A percentile compares a stretch with the other conserved stretches of the same genome.
phyloP scores from a whole-genome alignment of 192 early-diverging fungal genomes.

The Blastocladiella britannica region DNA sequence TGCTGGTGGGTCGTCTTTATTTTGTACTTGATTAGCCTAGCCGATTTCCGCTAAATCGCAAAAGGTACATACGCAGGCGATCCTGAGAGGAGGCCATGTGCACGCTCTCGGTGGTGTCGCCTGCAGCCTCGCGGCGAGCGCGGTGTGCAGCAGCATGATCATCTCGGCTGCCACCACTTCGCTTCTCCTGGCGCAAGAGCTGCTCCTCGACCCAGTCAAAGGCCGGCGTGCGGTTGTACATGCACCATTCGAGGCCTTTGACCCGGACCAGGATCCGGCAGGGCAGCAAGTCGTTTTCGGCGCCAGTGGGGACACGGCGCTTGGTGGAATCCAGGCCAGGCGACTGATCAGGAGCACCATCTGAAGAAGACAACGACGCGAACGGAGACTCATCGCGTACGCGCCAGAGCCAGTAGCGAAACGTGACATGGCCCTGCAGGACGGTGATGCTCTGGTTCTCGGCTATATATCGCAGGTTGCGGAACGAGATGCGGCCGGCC shows the following conservation, averaged over 20 bases:
- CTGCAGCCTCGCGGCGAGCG: not conserved
- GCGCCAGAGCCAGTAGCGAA: constrained; percentile 49
- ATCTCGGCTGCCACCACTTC: not conserved
- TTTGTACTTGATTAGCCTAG: too few species aligned
- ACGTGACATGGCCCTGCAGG: constrained; percentile 48
- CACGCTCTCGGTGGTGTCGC: not conserved
- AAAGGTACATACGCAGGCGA: not conserved
- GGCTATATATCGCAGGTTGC: constrained; percentile 47
- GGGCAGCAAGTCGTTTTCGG: constrained; percentile 7
- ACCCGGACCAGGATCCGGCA: constrained; percentile 42
- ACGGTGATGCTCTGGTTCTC: constrained; percentile 46
- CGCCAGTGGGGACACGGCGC: too few species aligned
- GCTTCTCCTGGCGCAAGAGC: not conserved
- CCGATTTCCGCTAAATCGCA: too few species aligned
- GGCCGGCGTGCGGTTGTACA: constrained; percentile 53
- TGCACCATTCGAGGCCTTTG: constrained; percentile 59
- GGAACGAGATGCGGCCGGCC: constrained; percentile 54
- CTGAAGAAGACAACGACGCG: too few species aligned
- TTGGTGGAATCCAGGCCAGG: constrained; percentile 5
- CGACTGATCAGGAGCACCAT: constrained; percentile 9
- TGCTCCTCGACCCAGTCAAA: constrained; percentile 22
- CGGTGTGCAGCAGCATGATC: not conserved
- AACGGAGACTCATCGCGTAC: constrained; percentile 18
- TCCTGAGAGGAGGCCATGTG: not conserved
- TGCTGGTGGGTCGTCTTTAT: too few species aligned